Evolutionary conservation across 2,329 filamentous ascomycete species (phyloP).

Genomic region (Talaromyces verruculosus): DNA sequence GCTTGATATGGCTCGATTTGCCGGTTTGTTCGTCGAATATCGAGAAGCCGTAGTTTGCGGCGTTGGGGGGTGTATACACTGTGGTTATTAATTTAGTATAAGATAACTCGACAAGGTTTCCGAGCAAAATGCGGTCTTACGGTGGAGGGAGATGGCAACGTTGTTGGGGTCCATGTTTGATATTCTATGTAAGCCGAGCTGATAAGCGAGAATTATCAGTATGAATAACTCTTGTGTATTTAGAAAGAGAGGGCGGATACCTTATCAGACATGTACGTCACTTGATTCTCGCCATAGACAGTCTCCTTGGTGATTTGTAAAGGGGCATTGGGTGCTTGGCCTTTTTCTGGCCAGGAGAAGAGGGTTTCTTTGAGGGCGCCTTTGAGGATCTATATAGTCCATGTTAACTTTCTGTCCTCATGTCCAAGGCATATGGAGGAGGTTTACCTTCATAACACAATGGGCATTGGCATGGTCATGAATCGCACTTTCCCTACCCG

Average conservation of each 20-base stretch:
- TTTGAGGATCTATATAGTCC: constrained; percentile 61
- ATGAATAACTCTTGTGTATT: too few relatives aligned
- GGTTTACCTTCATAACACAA: constrained; percentile 74
- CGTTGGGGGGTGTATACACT: constrained; percentile 87
- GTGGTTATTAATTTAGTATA: too few relatives aligned
- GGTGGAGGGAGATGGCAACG: constrained; percentile 80
- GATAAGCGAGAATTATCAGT: background rate
- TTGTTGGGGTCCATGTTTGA: constrained; percentile 69
- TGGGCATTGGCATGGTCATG: constrained; percentile 89
- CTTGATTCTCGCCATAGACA: constrained; percentile 64
- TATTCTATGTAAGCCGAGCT: constrained; percentile 81
- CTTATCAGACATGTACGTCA: constrained; percentile 87
- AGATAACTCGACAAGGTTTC: too few relatives aligned
- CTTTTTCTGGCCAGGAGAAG: constrained; percentile 67
- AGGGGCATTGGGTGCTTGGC: constrained; percentile 51
- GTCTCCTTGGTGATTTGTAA: constrained; percentile 67
- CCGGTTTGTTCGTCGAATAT: constrained; percentile 78
- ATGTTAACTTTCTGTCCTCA: background rate
- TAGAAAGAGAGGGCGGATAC: constrained; percentile 29
- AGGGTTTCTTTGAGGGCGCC: constrained; percentile 78
- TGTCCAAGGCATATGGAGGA: background rate
- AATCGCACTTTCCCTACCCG: constrained; percentile 77
- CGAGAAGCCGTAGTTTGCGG: constrained; percentile 76
- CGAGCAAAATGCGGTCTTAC: too few relatives aligned
- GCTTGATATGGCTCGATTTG: constrained; percentile 67